Evolutionary conservation across 345 rosid genomes (phyloP), one percentile per base, ranked within the genome.

Genomic region (Excoecaria cochinchinensis): DNA sequence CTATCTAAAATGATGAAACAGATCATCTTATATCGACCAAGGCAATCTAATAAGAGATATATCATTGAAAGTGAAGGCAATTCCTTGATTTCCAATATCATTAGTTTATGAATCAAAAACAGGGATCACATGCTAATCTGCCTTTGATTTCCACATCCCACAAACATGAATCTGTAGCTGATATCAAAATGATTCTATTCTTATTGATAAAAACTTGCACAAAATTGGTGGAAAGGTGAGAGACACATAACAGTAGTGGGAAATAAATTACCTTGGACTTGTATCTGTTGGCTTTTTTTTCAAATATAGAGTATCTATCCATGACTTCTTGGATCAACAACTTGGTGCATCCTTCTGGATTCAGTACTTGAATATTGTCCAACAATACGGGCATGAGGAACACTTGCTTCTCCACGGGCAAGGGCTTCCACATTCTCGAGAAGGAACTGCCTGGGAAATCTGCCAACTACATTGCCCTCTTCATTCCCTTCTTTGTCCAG

Each of bases 401-500:
- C 73, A 1, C 89, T 77, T 15, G 84, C 84, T 76, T 95, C 89
- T 25, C 99, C 99, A 0, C 77, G 70, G 15, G 97, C 92, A 52
- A 95, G 90, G 1, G 97, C 92, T 6, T 86, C 95, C 44, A 95
- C 91, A 75, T 95, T 92, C 86, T 95, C 97, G 8, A 84, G 87
- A 31, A 95, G 73, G 76, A 86, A 95, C 76, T 87, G 85, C 86
- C 84, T 85, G 0, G 99, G 99, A 75, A 95, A 88, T 87, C 92
- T 89, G 51, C 99, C 99, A 14, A 92, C 97, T 21, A 91, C 93
- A 69, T 92, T 89, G 15, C 99, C 99, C 86, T 92, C 97, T 83
- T 95, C 97, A 22, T 95, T 95, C 72, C 99, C 97, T 22, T 90
- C 75, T 77, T 72, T 86, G 76, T 92, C 99, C 22, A 95, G 86